These are phyloP conservation scores for Dichomitus squalens DNA, from an alignment of 1,284 basidiomycete species.

Conservation along the genomic window DNA sequence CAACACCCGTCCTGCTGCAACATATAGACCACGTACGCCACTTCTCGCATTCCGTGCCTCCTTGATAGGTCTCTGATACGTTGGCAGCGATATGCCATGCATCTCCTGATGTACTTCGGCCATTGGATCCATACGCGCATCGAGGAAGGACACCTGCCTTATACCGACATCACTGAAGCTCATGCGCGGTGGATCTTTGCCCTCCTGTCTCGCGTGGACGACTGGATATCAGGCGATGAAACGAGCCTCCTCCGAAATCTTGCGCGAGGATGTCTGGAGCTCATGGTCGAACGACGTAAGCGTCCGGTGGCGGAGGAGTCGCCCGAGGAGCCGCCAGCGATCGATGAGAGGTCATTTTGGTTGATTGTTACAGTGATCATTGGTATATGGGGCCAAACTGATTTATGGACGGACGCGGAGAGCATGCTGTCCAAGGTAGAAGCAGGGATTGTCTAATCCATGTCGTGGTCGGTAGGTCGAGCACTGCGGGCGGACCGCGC, in stretches of 20 bases:
- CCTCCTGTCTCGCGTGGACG: slow-evolving; percentile 75
- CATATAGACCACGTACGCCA: slow-evolving; percentile 65
- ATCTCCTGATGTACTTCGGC: slow-evolving; percentile 81
- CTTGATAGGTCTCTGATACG: slow-evolving; percentile 15
- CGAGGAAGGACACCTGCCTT: slow-evolving; percentile 42
- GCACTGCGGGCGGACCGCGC: not conserved
- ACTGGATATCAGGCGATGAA: slow-evolving; percentile 75
- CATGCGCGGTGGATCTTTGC: slow-evolving; percentile 87
- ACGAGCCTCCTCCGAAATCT: slow-evolving; percentile 78
- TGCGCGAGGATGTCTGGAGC: slow-evolving; percentile 69
- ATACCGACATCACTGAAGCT: slow-evolving; percentile 53
- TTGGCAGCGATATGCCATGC: slow-evolving; percentile 64
- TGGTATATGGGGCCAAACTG: slow-evolving; percentile 84
- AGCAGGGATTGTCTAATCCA: not conserved
- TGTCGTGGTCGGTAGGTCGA: not conserved
- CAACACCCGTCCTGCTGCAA: slow-evolving; percentile 56
- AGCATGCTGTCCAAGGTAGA: slow-evolving; percentile 27
- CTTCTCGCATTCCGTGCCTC: not conserved
- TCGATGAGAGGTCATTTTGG: slow-evolving; percentile 78
- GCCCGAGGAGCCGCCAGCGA: slow-evolving; percentile 18
- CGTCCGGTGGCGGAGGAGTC: not conserved
- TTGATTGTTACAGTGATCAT: slow-evolving; percentile 75
- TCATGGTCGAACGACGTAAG: slow-evolving; percentile 46
- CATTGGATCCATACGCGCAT: slow-evolving; percentile 75
- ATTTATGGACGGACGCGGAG: slow-evolving; percentile 83